phyloP scores from a whole-genome alignment of 805 yeast genomes.

The Saturnispora gosingensis region DNA sequence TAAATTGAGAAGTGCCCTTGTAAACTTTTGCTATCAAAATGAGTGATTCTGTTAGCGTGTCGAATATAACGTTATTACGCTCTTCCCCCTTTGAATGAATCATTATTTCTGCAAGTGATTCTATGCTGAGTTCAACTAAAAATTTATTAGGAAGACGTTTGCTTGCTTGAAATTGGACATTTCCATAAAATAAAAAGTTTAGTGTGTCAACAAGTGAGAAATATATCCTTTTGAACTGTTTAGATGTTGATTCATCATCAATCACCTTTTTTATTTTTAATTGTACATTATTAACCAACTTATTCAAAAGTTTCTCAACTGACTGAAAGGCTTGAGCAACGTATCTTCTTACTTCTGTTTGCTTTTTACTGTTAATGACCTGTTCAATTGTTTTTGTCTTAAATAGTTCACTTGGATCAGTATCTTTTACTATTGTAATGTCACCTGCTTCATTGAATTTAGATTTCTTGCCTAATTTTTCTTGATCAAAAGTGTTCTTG shows the following conservation, averaged over 20 bases:
- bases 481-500: constrained; percentile 7
- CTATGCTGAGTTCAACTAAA: constrained; percentile 51
- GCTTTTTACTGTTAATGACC: not conserved
- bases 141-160: constrained; percentile 51
- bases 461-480: not conserved
- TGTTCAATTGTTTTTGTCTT: not conserved
- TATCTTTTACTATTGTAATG: constrained; percentile 1
- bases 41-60: constrained; percentile 49
- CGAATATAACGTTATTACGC: constrained; percentile 42
- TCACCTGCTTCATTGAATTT: not conserved
- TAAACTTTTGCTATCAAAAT: constrained; percentile 53
- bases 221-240: not conserved
- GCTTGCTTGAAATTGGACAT: constrained; percentile 41
- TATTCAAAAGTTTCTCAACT: not conserved
- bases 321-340: not conserved
- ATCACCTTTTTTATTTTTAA: not conserved
- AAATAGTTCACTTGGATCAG: constrained; percentile 1
- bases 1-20: constrained; percentile 40
- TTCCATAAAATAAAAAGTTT: constrained; percentile 8
- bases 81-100: constrained; percentile 59
- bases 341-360: not conserved
- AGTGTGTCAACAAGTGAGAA: not conserved
- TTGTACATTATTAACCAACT: not conserved
- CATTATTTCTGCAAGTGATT: constrained; percentile 48
- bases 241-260: not conserved